Evolutionary conservation across 148 eudicot genomes (phyloP).

Genomic region (Amaranthus cruentus): DNA sequence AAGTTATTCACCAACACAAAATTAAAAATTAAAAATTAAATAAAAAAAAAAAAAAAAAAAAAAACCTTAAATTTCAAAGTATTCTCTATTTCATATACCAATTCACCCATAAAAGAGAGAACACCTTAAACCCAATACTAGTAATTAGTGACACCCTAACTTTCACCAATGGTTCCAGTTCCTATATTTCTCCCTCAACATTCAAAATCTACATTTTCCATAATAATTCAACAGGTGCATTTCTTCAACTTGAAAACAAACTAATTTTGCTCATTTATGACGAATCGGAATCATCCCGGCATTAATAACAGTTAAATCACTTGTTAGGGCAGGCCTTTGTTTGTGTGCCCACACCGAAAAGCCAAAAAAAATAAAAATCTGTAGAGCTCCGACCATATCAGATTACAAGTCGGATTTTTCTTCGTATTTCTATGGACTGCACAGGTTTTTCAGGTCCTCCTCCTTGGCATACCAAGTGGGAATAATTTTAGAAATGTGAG

Average conservation of each 20-base stretch:
- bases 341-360: conserved; percentile 8
- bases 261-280: not conserved
- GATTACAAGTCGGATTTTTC: too few relatives aligned
- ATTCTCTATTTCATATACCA: too few relatives aligned
- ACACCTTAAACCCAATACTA: too few relatives aligned
- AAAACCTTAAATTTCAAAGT: too few relatives aligned
- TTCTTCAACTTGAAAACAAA: conserved; percentile 2
- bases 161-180: too few relatives aligned
- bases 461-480: conserved; percentile 84
- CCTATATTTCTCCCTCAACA: not conserved
- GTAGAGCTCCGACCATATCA: not conserved
- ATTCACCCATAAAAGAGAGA: too few relatives aligned
- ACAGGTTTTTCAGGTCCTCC: conserved; percentile 64
- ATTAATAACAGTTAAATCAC: conserved; percentile 17
- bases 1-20: too few relatives aligned
- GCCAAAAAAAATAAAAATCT: not conserved
- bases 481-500: conserved; percentile 68
- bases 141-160: too few relatives aligned
- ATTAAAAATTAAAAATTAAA: too few relatives aligned
- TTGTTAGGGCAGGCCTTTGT: conserved; percentile 8
- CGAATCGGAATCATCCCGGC: conserved; percentile 3
- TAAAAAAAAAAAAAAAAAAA: too few relatives aligned
- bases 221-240: conserved; percentile 11
- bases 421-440: conserved; percentile 46
- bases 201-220: conserved; percentile 5